Evolutionary conservation across 495 filamentous ascomycete species (phyloP).

Genomic region (Melanomma pulvis-pyrius): DNA sequence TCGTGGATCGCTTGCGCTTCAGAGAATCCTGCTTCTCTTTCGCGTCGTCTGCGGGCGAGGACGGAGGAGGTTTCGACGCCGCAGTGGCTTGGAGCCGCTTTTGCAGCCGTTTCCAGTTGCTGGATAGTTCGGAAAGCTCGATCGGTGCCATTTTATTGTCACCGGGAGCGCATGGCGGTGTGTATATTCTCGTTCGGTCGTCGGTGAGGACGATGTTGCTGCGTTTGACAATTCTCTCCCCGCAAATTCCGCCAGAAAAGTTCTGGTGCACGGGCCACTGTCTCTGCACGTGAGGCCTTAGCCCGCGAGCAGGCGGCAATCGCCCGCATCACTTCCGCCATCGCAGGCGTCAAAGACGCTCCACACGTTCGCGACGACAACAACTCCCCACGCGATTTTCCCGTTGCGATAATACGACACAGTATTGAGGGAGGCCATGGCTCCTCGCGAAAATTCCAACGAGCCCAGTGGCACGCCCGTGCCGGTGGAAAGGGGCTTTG

Average conservation of each 20-base stretch:
- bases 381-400: slow-evolving; percentile 27
- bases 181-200: background rate
- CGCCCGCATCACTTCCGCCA: background rate
- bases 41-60: slow-evolving; percentile 7
- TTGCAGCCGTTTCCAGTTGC: slow-evolving; percentile 53
- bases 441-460: slow-evolving; percentile 42
- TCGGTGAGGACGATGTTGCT: background rate
- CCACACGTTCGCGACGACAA: slow-evolving; percentile 34
- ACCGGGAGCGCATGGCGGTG: slow-evolving; percentile 20
- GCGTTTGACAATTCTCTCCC: slow-evolving; percentile 9
- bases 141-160: slow-evolving; percentile 33
- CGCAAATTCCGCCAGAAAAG: slow-evolving; percentile 9
- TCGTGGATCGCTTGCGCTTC: slow-evolving; percentile 37
- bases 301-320: background rate
- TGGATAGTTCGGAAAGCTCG: slow-evolving; percentile 44
- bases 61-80: background rate
- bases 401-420: slow-evolving; percentile 29
- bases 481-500: slow-evolving; percentile 73
- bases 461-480: slow-evolving; percentile 61
- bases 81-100: slow-evolving; percentile 33
- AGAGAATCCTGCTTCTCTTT: slow-evolving; percentile 32
- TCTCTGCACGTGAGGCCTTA: background rate
- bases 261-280: slow-evolving; percentile 2
- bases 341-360: slow-evolving; percentile 21
- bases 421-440: slow-evolving; percentile 26